These are phyloP conservation scores for Thermochaetoides thermophila DNA, from an alignment of 495 filamentous ascomycete genomes.

Conservation along the genomic window DNA sequence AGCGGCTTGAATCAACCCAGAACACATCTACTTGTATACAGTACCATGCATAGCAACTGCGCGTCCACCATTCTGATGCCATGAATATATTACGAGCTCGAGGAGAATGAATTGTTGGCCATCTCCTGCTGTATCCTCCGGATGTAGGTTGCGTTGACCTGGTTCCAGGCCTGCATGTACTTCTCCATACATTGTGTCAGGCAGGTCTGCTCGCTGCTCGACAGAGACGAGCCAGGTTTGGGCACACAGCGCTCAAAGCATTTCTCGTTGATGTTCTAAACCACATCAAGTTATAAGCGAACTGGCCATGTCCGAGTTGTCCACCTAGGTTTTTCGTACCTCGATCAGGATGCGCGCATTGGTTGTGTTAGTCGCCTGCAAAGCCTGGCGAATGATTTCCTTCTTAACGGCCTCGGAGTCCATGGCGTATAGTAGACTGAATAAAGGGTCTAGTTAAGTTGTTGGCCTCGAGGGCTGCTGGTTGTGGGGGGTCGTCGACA, in stretches of 20 bases:
- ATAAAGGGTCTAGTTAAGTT: background rate
- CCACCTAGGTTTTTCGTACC: conserved; percentile 24
- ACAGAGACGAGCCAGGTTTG: conserved; percentile 64
- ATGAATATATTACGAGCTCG: too few species aligned
- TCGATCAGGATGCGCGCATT: conserved; percentile 65
- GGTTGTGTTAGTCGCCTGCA: conserved; percentile 54
- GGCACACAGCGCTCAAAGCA: conserved; percentile 92
- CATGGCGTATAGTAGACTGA: conserved; percentile 16
- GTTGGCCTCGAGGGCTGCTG: background rate
- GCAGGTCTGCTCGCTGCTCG: conserved; percentile 59
- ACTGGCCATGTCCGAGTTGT: conserved; percentile 1
- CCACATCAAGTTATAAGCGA: background rate
- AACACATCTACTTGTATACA: too few species aligned
- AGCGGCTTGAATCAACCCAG: too few species aligned
- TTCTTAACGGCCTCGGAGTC: conserved; percentile 41
- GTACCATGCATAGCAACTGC: too few species aligned
- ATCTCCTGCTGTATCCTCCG: conserved; percentile 50
- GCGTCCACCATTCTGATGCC: too few species aligned
- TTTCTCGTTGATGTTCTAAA: conserved; percentile 87
- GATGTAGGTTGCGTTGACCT: conserved; percentile 62
- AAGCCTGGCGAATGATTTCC: conserved; percentile 57
- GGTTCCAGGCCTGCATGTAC: conserved; percentile 90
- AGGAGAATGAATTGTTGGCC: conserved; percentile 7
- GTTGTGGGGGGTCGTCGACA: background rate
- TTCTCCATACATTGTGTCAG: conserved; percentile 89